A percentile compares a stretch with the other conserved stretches of the same genome.
phyloP scores from a whole-genome alignment of 768 basidiomycete species.

The Lactarius hatsudake region DNA sequence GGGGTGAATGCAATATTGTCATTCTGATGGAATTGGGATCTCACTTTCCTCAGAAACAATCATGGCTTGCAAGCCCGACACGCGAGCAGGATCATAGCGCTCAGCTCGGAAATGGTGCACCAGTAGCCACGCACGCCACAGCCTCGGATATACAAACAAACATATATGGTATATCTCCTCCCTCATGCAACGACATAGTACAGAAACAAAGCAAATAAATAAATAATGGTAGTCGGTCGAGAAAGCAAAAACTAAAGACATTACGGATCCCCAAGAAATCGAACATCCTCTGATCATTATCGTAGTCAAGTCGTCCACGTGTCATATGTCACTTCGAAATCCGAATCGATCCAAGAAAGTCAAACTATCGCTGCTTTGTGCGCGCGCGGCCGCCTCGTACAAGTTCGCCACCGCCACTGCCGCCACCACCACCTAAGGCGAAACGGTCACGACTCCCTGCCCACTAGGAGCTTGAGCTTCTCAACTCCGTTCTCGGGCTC shows the following conservation, averaged over 20 bases:
- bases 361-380: neutral
- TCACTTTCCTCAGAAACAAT: neutral
- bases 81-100: neutral
- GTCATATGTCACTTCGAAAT: neutral
- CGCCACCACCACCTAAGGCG: neutral
- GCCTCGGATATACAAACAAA: neutral
- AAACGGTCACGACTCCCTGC: constrained; percentile 9
- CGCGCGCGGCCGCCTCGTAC: neutral
- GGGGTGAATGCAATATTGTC: neutral
- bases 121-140: neutral
- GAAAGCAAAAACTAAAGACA: neutral
- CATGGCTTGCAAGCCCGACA: neutral
- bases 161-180: neutral
- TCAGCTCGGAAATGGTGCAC: neutral
- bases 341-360: constrained; percentile 10
- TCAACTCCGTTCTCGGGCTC: constrained; percentile 23
- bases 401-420: neutral
- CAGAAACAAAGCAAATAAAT: neutral
- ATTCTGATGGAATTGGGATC: neutral
- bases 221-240: neutral
- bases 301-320: neutral
- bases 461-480: constrained; percentile 19
- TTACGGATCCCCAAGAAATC: neutral
- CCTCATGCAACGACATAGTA: neutral
- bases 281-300: neutral